phyloP scores from a whole-genome alignment of 768 basidiomycete species.

The Kwoniella pini region DNA sequence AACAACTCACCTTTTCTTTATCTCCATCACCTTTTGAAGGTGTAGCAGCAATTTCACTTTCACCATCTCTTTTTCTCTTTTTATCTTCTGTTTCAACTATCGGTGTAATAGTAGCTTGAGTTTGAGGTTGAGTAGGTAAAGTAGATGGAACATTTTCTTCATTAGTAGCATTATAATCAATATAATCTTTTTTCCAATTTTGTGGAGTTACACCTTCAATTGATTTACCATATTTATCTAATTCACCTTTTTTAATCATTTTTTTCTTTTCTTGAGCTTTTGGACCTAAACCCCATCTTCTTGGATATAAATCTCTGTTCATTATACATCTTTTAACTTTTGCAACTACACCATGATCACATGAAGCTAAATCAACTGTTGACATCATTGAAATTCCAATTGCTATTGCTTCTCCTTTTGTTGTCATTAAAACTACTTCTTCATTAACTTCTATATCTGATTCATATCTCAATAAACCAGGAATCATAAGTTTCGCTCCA shows the following conservation, averaged over 20 bases:
- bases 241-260: constrained; percentile 94
- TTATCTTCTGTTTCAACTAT: constrained; percentile 57
- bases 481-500: constrained; percentile 99
- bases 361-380: constrained; percentile 94
- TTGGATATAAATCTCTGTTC: constrained; percentile 96
- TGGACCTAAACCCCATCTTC: constrained; percentile 98
- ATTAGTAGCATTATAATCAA: constrained; percentile 81
- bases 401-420: constrained; percentile 96
- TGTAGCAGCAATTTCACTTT: constrained; percentile 32
- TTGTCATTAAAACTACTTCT: constrained; percentile 97
- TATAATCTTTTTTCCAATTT: constrained; percentile 88
- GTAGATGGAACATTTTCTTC: constrained; percentile 23
- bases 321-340: constrained; percentile 99
- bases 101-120: constrained; percentile 21
- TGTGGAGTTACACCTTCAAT: constrained; percentile 82
- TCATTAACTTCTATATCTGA: constrained; percentile 91
- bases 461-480: constrained; percentile 91
- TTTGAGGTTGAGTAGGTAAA: constrained; percentile 26
- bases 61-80: constrained; percentile 46
- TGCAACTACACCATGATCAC: constrained; percentile 97
- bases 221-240: constrained; percentile 91
- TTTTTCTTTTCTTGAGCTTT: constrained; percentile 97
- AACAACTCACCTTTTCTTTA: constrained; percentile 50
- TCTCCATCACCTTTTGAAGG: constrained; percentile 28
- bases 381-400: constrained; percentile 97